A percentile compares a stretch with the other conserved stretches of the same genome.
These are phyloP conservation scores for Puccinia triticina DNA, from an alignment of 1,284 basidiomycete species.

Conservation along the genomic window DNA sequence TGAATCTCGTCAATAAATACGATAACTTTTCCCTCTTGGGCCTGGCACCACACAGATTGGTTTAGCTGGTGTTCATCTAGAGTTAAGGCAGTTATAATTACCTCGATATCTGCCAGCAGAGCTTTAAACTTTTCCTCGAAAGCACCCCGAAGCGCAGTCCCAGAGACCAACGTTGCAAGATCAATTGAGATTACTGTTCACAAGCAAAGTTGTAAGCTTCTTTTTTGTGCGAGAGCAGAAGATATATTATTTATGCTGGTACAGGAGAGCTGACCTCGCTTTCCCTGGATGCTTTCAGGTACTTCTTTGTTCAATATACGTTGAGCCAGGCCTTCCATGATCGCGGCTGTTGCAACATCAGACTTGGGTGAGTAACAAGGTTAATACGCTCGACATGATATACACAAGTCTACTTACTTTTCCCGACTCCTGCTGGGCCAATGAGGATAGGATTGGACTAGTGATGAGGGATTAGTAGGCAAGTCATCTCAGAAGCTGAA, in stretches of 20 bases:
- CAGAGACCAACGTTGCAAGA: conserved; percentile 77
- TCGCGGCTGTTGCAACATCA: conserved; percentile 65
- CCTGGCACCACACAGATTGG: conserved; percentile 59
- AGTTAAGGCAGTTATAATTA: conserved; percentile 61
- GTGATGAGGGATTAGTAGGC: conserved; percentile 56
- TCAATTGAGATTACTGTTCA: conserved; percentile 67
- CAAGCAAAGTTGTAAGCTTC: conserved; percentile 49
- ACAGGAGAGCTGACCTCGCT: conserved; percentile 67
- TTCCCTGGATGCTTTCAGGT: conserved; percentile 65
- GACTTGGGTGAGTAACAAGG: conserved; percentile 66
- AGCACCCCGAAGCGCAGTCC: conserved; percentile 82
- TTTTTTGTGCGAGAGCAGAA: conserved; percentile 77
- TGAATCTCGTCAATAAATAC: conserved; percentile 90
- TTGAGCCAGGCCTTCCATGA: conserved; percentile 85
- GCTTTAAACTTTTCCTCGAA: conserved; percentile 92
- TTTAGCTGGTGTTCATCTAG: neutral
- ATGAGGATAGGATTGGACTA: conserved; percentile 80
- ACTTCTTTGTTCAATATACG: conserved; percentile 87
- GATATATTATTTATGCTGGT: conserved; percentile 62
- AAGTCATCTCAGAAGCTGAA: neutral
- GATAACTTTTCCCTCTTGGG: conserved; percentile 64
- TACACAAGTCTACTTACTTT: conserved; percentile 44
- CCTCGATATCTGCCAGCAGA: conserved; percentile 81
- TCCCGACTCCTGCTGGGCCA: conserved; percentile 60
- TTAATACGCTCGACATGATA: conserved; percentile 64